A percentile compares a stretch with the other conserved stretches of the same genome.
These are phyloP conservation scores for Hemisphaericaspora lyxosophila DNA, from an alignment of 1,139 yeast species.

Conservation along the genomic window DNA sequence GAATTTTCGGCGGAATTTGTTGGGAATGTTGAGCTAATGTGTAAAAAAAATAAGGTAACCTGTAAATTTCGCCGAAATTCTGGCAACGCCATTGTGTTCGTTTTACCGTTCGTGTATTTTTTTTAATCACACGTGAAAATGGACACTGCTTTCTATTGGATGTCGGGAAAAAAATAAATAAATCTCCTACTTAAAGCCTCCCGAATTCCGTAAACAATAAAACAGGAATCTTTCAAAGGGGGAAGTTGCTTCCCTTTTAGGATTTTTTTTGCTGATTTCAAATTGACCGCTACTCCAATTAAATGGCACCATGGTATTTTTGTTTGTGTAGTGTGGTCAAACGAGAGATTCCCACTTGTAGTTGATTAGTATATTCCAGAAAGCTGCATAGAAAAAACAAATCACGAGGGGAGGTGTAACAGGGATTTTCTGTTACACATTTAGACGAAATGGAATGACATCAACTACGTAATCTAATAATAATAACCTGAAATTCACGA, in stretches of 20 bases:
- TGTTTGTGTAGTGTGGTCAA: no score
- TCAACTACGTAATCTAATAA: no score
- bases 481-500: no score
- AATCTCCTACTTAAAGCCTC: not conserved
- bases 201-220: not conserved
- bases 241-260: not conserved
- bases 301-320: no score
- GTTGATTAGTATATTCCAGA: no score
- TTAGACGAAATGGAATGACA: no score
- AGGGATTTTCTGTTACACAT: no score
- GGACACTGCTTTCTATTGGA: not conserved
- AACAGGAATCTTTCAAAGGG: not conserved
- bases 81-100: constrained; percentile 20
- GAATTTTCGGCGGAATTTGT: constrained; percentile 6
- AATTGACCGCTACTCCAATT: no score
- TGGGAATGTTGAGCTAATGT: not conserved
- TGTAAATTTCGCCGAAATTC: constrained; percentile 25
- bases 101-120: no score
- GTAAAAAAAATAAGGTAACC: constrained; percentile 1
- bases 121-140: not conserved
- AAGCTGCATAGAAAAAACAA: no score
- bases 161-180: not conserved
- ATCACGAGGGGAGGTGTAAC: no score
- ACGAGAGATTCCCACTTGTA: no score
- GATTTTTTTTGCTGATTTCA: not conserved